A percentile compares a stretch with the other conserved stretches of the same genome.
Conservation (phyloP, 1,284 basidiomycete genomes). For the Puccinia horiana region DNA sequence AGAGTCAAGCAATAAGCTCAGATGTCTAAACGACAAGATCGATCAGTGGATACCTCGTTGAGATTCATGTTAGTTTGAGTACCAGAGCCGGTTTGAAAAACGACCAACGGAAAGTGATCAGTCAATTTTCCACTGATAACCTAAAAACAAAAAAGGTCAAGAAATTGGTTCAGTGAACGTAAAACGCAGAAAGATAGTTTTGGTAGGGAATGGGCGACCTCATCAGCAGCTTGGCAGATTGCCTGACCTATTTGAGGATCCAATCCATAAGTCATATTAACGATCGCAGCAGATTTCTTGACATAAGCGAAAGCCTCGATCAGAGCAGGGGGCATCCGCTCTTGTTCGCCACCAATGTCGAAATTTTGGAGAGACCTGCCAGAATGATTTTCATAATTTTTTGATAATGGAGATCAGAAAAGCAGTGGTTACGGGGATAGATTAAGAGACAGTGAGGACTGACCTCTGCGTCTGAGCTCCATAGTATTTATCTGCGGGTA, state of each 20-base stretch:
- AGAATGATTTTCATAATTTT: background rate
- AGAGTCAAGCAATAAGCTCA: background rate
- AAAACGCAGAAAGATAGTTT: background rate
- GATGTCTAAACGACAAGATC: background rate
- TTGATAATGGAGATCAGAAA: background rate
- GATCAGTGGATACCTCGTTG: slow-evolving; percentile 71
- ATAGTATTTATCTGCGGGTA: slow-evolving; percentile 95
- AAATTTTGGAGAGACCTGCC: slow-evolving; percentile 90
- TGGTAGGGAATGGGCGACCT: slow-evolving; percentile 63
- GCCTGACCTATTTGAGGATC: slow-evolving; percentile 84
- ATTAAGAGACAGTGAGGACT: slow-evolving; percentile 52
- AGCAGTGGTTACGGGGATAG: background rate
- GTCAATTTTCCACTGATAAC: slow-evolving; percentile 93
- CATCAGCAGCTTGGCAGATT: slow-evolving; percentile 91
- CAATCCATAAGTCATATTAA: slow-evolving; percentile 87
- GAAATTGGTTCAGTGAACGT: background rate
- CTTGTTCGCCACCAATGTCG: slow-evolving; percentile 91
- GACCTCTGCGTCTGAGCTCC: slow-evolving; percentile 97
- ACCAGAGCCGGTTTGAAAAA: slow-evolving; percentile 98
- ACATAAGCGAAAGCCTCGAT: slow-evolving; percentile 98
- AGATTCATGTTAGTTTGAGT: slow-evolving; percentile 99
- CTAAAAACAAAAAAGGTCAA: slow-evolving; percentile 60
- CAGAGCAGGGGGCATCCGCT: slow-evolving; percentile 87
- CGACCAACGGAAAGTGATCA: slow-evolving; percentile 95
- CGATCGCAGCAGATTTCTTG: slow-evolving; percentile 93